Evolutionary conservation across 2,329 filamentous ascomycete genomes (phyloP), one percentile per base, ranked within the genome.

Genomic region (Ambrosiella cleistominuta): DNA sequence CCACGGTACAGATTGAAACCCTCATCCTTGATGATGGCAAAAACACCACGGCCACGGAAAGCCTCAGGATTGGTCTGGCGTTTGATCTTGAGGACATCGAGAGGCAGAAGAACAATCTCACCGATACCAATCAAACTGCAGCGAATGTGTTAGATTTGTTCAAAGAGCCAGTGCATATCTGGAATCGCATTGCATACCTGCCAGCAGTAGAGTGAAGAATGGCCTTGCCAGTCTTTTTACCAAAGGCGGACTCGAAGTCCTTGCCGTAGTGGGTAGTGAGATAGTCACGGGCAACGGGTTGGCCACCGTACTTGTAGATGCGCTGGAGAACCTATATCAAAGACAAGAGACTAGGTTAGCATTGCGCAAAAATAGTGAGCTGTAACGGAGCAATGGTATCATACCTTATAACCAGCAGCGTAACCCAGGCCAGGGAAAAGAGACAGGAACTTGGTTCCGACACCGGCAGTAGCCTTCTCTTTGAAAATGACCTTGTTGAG

Each of bases 61-160:
- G 93, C 90, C 68, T 97, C 93, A 45, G 93, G 93, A 77, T 98
- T 98, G 64, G 93, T 98, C 76, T 98, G 93, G 66, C 93, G 84
- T 81, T 98, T 98, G 76, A 98, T 98, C 81, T 98, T 98, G 63
- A 98, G 80, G 44, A 98, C 91, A 66, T 98, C 93, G 61, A 98
- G 81, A 47, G 93, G 93, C 45, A 98, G 80, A 37, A 98, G 81
- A 60, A 98, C 81, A 63, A 98, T 95, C 75, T 98, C 93, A 68
- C 93, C 93, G 66, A 98, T 95, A 66, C 93, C 93, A 67, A 98
- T 94, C 67, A 98, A 69, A 74, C 87, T 91, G 62, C 27, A 60
- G 51, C n/a, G 8, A 27, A 8, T 44, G 27, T 45, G 17, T 56
- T 44, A 55, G 37, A 4, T 8, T n/a, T 53, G 56, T 13, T 19